Conservation (phyloP, 2,329 filamentous ascomycete genomes). For the Pseudonectria foliicola region DNA sequence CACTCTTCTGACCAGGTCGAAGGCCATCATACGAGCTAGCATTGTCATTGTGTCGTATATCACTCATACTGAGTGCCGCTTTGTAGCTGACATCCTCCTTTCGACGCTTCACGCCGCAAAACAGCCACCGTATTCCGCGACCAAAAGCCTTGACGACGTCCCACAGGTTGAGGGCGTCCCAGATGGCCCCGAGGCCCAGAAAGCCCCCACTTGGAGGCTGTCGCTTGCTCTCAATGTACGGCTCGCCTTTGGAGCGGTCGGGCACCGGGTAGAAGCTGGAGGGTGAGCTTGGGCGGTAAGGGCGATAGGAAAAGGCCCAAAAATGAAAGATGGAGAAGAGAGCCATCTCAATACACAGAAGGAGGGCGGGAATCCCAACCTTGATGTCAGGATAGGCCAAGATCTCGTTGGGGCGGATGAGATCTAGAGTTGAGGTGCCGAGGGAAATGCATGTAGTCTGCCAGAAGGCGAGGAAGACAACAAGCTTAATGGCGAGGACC, state of each 20-base stretch:
- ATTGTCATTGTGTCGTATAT: slow-evolving; percentile 20
- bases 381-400: slow-evolving; percentile 70
- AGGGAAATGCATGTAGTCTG: slow-evolving; percentile 52
- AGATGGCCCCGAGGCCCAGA: slow-evolving; percentile 56
- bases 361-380: slow-evolving; percentile 68
- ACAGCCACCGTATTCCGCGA: slow-evolving; percentile 72
- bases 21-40: slow-evolving; percentile 19
- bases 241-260: slow-evolving; percentile 32
- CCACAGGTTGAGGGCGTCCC: slow-evolving; percentile 72
- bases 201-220: slow-evolving; percentile 55
- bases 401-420: slow-evolving; percentile 52
- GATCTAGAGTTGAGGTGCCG: slow-evolving; percentile 50
- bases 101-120: slow-evolving; percentile 61
- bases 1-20: slow-evolving; percentile 7
- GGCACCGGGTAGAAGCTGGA: slow-evolving; percentile 41
- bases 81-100: slow-evolving; percentile 46
- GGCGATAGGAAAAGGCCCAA: slow-evolving; percentile 73
- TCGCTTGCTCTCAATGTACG: slow-evolving; percentile 36
- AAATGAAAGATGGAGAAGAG: slow-evolving; percentile 71
- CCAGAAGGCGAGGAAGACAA: slow-evolving; percentile 91
- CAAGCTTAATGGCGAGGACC: slow-evolving; percentile 78
- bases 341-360: slow-evolving; percentile 81
- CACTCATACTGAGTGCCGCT: neutral
- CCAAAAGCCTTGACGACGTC: slow-evolving; percentile 76
- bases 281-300: slow-evolving; percentile 49